Evolutionary conservation across 306 rosid species (phyloP), one percentile per base, ranked within the genome.

Genomic region (Glycine latifolia): DNA sequence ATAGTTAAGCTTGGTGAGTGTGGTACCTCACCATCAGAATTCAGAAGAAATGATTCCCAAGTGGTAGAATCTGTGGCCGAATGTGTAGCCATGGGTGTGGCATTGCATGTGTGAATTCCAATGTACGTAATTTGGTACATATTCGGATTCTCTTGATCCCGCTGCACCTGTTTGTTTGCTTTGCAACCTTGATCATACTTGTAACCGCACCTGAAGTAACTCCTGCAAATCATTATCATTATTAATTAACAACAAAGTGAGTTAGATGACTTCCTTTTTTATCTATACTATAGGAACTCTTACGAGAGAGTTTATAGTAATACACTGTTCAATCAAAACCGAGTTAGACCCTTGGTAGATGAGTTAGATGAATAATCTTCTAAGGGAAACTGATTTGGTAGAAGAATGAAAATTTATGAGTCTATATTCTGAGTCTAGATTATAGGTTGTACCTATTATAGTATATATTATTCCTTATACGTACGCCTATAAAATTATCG

Each of bases 91-190:
- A 77, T 81, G 0, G 80, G 68, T 7, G 11, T 75, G 74, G 31
- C 61, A 31, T 43, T 79, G 86, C 98, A 94, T 15, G 92, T 94
- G 87, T 94, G 98, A 5, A 44, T 10, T 13, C 92, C 97, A 12
- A 88, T 91, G 82, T 94, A 94, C 0, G 91, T 94, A n/a, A 15
- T 87, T 6, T 43, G 83, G 61, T 76, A 94, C 84, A 58, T 16
- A 33, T 70, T 59, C 0, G 95, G 91, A 31, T 65, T 82, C 17
- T 78, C 88, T 62, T 87, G 56, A 59, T 71, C 62, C 47, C 48
- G 67, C 31, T 92, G 97, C 62, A 94, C 94, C 20, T 89, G 97
- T 65, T 88, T 92, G 43, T 47, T 79, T 55, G 96, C 97, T 54
- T 1, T 8, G 62, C 97, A 92, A 16, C 90, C 87, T 84, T 89